These are phyloP conservation scores for Teratosphaeria zuluensis DNA, from an alignment of 2,329 filamentous ascomycete genomes.

Conservation along the genomic window DNA sequence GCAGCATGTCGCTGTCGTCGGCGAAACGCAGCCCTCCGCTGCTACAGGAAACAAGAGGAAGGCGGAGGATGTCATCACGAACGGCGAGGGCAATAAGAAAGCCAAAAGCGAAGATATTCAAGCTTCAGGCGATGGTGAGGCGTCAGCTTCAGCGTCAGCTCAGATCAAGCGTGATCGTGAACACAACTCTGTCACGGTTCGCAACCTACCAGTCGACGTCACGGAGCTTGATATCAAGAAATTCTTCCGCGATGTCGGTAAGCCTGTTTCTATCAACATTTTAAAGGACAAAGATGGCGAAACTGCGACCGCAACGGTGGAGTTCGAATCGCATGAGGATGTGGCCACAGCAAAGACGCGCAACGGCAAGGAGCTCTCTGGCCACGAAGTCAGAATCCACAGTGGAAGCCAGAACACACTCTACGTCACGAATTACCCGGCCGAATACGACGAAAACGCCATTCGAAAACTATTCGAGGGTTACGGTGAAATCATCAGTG, in stretches of 20 bases:
- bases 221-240: slow-evolving; percentile 67
- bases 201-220: slow-evolving; percentile 60
- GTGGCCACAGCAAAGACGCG: slow-evolving; percentile 71
- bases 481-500: slow-evolving; percentile 72
- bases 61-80: slow-evolving; percentile 50
- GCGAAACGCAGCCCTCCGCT: slow-evolving; percentile 12
- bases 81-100: slow-evolving; percentile 43
- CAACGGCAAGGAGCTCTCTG: slow-evolving; percentile 69
- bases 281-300: slow-evolving; percentile 51
- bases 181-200: slow-evolving; percentile 74
- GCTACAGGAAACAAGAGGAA: slow-evolving; percentile 56
- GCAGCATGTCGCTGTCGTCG: slow-evolving; percentile 23
- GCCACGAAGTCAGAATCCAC: slow-evolving; percentile 62
- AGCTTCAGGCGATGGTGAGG: slow-evolving; percentile 22
- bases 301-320: slow-evolving; percentile 64
- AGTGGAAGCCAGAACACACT: slow-evolving; percentile 71
- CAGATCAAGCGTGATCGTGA: slow-evolving; percentile 73
- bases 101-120: slow-evolving; percentile 40
- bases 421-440: slow-evolving; percentile 84
- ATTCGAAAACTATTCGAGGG: slow-evolving; percentile 58
- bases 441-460: slow-evolving; percentile 60
- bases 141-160: slow-evolving; percentile 24
- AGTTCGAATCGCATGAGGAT: slow-evolving; percentile 74
- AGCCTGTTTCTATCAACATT: slow-evolving; percentile 67
- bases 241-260: slow-evolving; percentile 86